Evolutionary conservation across 306 rosid genomes (phyloP).

Genomic region (Mucuna pruriens): DNA sequence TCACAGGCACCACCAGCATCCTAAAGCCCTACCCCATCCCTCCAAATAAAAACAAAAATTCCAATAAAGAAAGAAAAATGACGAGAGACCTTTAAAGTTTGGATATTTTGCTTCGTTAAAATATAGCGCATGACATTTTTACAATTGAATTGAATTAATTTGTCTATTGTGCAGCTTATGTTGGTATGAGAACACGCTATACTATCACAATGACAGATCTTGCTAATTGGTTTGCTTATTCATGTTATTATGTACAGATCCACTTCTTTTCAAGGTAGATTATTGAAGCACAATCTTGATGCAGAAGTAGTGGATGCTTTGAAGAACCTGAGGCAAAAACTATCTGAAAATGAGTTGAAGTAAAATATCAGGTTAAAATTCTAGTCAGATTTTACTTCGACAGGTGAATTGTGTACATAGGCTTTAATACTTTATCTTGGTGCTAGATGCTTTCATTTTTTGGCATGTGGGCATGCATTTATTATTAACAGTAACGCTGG

Average conservation of each 20-base stretch:
- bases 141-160: conserved; percentile 12
- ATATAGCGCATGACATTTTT: neutral
- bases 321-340: conserved; percentile 69
- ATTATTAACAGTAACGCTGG: conserved; percentile 12
- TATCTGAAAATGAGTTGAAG: conserved; percentile 62
- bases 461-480: conserved; percentile 4
- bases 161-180: neutral
- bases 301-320: conserved; percentile 88
- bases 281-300: conserved; percentile 90
- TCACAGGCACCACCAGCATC: neutral
- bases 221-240: conserved; percentile 35
- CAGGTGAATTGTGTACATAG: conserved; percentile 9
- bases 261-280: conserved; percentile 74
- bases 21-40: neutral
- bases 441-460: neutral
- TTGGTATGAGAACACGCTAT: neutral
- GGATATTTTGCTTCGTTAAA: neutral
- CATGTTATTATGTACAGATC: conserved; percentile 57
- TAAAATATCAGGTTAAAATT: conserved; percentile 39
- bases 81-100: neutral
- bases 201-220: conserved; percentile 4
- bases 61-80: neutral
- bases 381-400: neutral
- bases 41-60: neutral
- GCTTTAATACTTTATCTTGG: conserved; percentile 21